Conservation (phyloP, 139 green algal genomes). For the Closterium sp. region DNA sequence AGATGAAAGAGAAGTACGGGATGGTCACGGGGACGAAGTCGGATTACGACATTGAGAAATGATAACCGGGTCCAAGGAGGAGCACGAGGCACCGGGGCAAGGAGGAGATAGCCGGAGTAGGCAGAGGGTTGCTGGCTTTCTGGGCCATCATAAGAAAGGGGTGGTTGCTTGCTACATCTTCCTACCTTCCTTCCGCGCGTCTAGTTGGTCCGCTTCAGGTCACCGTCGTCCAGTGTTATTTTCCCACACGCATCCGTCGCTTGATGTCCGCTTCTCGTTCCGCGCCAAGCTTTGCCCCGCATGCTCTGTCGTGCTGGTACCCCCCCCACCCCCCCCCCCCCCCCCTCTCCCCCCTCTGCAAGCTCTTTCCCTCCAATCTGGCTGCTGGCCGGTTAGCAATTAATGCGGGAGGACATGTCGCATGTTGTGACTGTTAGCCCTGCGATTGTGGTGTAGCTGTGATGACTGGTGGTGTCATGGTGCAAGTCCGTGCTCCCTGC, state of each 20-base stretch:
- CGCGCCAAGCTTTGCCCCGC: background rate
- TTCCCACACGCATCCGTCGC: background rate
- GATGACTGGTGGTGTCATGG: background rate
- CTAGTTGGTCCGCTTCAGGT: background rate
- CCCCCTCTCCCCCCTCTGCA: background rate
- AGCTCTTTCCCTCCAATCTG: background rate
- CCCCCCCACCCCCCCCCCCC: too few relatives aligned
- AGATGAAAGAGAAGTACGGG: slow-evolving; percentile 25
- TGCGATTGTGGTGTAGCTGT: background rate
- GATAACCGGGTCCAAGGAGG: background rate
- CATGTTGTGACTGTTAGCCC: too few relatives aligned
- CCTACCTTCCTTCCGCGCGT: background rate
- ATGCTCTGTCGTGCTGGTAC: too few relatives aligned
- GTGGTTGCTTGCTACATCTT: background rate
- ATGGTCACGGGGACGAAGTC: background rate
- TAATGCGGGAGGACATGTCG: background rate
- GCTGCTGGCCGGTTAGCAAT: background rate
- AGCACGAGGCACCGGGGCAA: too few relatives aligned
- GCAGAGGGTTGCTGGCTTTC: background rate
- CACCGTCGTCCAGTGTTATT: too few relatives aligned
- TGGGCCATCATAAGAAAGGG: background rate
- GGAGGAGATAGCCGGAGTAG: too few relatives aligned
- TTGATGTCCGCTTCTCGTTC: background rate
- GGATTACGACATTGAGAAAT: background rate
- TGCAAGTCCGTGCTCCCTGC: too few relatives aligned